phyloP scores from a whole-genome alignment of 108 stramenopile genomes.

The Nitzschia putrida region DNA sequence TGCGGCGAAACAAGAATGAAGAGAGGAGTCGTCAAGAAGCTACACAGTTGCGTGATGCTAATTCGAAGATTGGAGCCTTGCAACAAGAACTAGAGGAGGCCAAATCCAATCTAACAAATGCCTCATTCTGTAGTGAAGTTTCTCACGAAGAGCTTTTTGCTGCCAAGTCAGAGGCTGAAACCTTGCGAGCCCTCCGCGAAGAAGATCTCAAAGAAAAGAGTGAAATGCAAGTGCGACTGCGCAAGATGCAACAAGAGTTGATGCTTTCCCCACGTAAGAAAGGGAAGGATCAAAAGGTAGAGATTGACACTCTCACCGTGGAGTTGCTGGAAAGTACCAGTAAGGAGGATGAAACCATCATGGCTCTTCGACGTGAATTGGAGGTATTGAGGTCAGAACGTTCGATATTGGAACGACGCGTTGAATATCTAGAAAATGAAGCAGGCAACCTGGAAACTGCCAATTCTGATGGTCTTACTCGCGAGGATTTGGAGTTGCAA shows the following conservation, averaged over 20 bases:
- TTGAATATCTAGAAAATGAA: conserved; percentile 2
- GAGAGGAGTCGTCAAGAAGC: not conserved
- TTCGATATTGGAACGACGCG: not conserved
- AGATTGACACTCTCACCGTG: conserved; percentile 8
- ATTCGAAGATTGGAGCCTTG: conserved; percentile 7
- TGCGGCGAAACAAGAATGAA: not conserved
- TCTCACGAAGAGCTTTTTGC: conserved; percentile 18
- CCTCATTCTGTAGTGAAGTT: not conserved
- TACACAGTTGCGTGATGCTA: conserved; percentile 8
- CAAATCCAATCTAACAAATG: not conserved
- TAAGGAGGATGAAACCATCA: not conserved
- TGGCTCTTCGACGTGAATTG: conserved; percentile 10
- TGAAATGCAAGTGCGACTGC: not conserved
- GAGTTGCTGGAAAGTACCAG: not conserved
- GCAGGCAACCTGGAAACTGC: conserved; percentile 1
- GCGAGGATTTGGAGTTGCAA: not conserved
- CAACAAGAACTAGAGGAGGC: conserved; percentile 4
- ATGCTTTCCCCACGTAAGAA: conserved; percentile 6
- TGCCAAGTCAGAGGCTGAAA: conserved; percentile 21
- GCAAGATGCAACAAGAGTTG: not conserved
- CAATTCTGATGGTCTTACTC: not conserved
- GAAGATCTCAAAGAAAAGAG: conserved; percentile 23
- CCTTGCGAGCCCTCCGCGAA: conserved; percentile 12
- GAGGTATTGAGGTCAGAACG: conserved; percentile 5
- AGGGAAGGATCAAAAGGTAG: conserved; percentile 1